phyloP scores from a whole-genome alignment of 1,284 basidiomycete genomes.

The Heterobasidion irregulare region DNA sequence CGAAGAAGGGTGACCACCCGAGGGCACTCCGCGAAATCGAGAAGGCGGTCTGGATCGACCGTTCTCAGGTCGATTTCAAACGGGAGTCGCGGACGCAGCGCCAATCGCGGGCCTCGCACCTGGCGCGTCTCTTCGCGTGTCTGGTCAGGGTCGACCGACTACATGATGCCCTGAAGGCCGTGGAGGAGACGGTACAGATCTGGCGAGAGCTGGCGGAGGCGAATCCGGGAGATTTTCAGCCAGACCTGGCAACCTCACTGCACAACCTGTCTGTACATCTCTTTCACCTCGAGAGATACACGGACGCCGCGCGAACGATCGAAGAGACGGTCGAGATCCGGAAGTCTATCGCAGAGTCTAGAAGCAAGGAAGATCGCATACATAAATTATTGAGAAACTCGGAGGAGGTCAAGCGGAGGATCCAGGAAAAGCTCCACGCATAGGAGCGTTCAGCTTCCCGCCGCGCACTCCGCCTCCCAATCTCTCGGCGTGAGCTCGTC shows the following conservation, averaged over 20 bases:
- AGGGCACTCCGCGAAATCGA: background rate
- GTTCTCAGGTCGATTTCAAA: background rate
- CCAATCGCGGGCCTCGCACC: background rate
- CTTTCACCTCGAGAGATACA: background rate
- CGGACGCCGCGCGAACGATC: background rate
- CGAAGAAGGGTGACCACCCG: background rate
- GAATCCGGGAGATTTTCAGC: background rate
- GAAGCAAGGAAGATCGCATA: too few species aligned
- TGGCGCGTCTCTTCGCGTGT: background rate
- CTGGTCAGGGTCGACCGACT: background rate
- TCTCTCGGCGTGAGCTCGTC: slow-evolving; percentile 55
- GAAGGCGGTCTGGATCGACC: background rate
- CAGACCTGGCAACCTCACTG: background rate
- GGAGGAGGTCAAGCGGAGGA: too few species aligned
- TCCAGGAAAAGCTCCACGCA: background rate
- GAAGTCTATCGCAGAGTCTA: too few species aligned
- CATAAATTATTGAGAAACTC: too few species aligned
- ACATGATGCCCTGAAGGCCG: background rate
- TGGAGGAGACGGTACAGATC: background rate
- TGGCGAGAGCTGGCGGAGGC: background rate
- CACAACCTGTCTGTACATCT: background rate
- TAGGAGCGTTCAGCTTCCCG: background rate
- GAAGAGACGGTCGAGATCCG: background rate
- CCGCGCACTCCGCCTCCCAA: slow-evolving; percentile 54
- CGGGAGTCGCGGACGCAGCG: background rate